Base-by-base conservation (phyloP, 2,329 filamentous ascomycete species). In the Ceratocystis alfenasii region DNA sequence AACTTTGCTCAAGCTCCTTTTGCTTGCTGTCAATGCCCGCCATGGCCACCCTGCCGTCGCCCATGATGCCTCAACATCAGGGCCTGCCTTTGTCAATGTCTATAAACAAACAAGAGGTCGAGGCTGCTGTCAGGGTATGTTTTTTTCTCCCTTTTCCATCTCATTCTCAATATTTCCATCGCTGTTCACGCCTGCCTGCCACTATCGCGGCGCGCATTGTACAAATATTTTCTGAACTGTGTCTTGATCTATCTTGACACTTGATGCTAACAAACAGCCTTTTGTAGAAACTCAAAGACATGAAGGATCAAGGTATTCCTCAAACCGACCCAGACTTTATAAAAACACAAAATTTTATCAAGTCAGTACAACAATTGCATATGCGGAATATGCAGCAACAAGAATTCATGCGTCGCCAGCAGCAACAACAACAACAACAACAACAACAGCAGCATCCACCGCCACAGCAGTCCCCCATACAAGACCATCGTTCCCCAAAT, bases 251-350 rank as follows among this genome's bases (percentile, higher is more conserved):
- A 33, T 4, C 59, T 44, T 8, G 12, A 48, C 48, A 20, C 46
- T n/a, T 30, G 10, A 10, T 50, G 59, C 55, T 67, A 66, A 63
- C 65, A 28, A 45, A 46, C 5, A 12, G 5, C 25, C 28, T 6
- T 22, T 17, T 17, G 17, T 22, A 96, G 92, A 91, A 90, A 82
- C 94, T 89, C 70, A 87, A 89, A 73, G 85, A 89, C 74, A 91
- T 97, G 88, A 94, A 93, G 76, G 83, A 89, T 66, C 82, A 87
- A 71, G 92, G 92, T 70, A 87, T 95, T 28, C 84, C 89, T 50
- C 82, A 86, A 66, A 87, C 82, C 66, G 91, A 97, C 72, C 93
- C 93, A 59, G 92, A 97, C 74, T 92, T 87, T 72, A 82, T 93
- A 72, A 95, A 94, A 76, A 83, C 86, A 41, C 87, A 90, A 65